phyloP scores from a whole-genome alignment of 139 green algal species.

The Haematococcus lacustris region DNA sequence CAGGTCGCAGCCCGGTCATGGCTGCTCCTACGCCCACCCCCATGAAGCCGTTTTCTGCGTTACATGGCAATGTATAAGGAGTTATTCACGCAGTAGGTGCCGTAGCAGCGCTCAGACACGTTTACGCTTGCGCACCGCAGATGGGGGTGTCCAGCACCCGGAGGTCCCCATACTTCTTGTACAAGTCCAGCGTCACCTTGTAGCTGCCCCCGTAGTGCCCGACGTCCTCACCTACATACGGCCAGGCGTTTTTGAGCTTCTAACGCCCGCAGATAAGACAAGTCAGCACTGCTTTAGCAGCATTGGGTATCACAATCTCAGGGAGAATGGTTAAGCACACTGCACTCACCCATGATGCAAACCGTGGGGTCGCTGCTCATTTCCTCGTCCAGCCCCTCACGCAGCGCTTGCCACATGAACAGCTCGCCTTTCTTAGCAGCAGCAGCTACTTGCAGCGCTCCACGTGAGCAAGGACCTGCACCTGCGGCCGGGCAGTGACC shows the following conservation, averaged over 20 bases:
- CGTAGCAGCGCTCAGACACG: too few species aligned
- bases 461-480: not conserved
- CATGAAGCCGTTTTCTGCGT: slow-evolving; percentile 88
- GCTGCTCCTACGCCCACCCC: slow-evolving; percentile 93
- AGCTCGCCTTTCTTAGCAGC: slow-evolving; percentile 57
- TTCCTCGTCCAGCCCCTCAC: slow-evolving; percentile 86
- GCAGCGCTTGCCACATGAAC: slow-evolving; percentile 90
- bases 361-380: slow-evolving; percentile 91
- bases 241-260: too few species aligned
- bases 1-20: slow-evolving; percentile 90
- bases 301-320: too few species aligned
- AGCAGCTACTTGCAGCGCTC: not conserved
- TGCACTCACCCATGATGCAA: slow-evolving; percentile 77
- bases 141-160: slow-evolving; percentile 93
- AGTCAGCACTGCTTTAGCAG: too few species aligned
- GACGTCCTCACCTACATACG: slow-evolving; percentile 87
- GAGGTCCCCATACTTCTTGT: slow-evolving; percentile 96
- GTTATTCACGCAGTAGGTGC: too few species aligned
- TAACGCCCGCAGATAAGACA: too few species aligned
- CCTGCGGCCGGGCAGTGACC: too few species aligned
- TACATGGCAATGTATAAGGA: too few species aligned
- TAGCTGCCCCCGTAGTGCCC: slow-evolving; percentile 93
- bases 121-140: too few species aligned
- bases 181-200: slow-evolving; percentile 86
- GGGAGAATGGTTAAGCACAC: too few species aligned